Conservation (phyloP, 805 yeast genomes). For the Wickerhamiella sergipiensis region DNA sequence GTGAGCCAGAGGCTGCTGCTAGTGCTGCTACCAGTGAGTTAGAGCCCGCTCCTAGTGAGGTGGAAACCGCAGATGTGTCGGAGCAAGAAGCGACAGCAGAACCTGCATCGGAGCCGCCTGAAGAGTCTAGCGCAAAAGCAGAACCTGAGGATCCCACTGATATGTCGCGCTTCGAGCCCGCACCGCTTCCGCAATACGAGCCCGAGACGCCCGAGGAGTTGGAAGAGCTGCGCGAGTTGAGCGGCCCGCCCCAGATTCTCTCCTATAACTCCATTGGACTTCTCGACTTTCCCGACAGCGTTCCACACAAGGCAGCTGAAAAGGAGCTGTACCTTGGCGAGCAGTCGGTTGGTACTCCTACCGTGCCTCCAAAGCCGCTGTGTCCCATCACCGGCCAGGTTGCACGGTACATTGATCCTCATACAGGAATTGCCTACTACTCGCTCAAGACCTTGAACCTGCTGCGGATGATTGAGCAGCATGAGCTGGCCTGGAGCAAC, state of each 20-base stretch:
- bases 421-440: conserved; percentile 73
- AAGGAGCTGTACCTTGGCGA: conserved; percentile 44
- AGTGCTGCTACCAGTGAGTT: no score
- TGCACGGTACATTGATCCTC: conserved; percentile 79
- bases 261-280: conserved; percentile 41
- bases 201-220: conserved; percentile 3
- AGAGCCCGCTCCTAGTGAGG: no score
- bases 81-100: no score
- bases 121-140: not conserved
- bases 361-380: conserved; percentile 38
- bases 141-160: conserved; percentile 1
- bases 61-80: no score
- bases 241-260: conserved; percentile 49
- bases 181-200: not conserved
- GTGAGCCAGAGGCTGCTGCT: not conserved
- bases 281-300: conserved; percentile 31
- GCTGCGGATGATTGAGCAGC: conserved; percentile 36
- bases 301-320: conserved; percentile 13
- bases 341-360: conserved; percentile 23
- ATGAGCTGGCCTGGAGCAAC: conserved; percentile 39
- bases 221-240: conserved; percentile 24
- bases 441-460: conserved; percentile 69
- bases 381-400: conserved; percentile 65
- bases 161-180: not conserved
- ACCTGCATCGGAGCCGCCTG: not conserved